Percentiles rank a stretch among this genome's conserved stretches.
Evolutionary conservation across 768 basidiomycete species (phyloP).

Genomic region (Pulveroboletus sp.): DNA sequence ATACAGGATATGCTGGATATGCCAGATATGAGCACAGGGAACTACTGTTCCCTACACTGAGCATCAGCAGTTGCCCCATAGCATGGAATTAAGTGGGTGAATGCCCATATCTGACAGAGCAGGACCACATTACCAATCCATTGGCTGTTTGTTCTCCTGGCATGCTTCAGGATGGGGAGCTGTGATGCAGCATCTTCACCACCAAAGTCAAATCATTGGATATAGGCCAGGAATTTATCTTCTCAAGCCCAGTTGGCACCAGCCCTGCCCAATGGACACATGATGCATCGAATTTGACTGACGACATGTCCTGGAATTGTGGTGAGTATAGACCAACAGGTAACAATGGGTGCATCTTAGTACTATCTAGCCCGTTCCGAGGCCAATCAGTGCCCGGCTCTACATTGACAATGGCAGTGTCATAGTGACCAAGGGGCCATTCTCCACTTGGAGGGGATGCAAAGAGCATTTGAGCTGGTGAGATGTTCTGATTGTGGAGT

Average conservation of each 20-base stretch:
- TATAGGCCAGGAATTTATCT: neutral
- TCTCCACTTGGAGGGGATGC: no score
- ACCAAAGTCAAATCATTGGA: neutral
- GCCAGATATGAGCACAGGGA: no score
- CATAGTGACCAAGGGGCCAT: neutral
- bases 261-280: neutral
- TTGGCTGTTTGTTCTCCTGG: neutral
- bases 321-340: no score
- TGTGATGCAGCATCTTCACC: neutral
- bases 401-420: neutral
- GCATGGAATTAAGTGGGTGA: neutral
- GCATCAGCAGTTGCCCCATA: neutral
- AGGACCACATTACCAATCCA: neutral
- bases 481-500: neutral
- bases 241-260: neutral
- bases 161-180: no score
- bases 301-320: neutral
- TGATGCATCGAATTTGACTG: neutral
- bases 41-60: no score
- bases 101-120: neutral
- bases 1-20: no score
- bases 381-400: neutral
- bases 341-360: no score
- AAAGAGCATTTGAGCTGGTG: neutral
- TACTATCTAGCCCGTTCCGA: neutral